These are phyloP conservation scores for Cladosporium sp. DNA, from an alignment of 2,329 filamentous ascomycete species.

Conservation along the genomic window DNA sequence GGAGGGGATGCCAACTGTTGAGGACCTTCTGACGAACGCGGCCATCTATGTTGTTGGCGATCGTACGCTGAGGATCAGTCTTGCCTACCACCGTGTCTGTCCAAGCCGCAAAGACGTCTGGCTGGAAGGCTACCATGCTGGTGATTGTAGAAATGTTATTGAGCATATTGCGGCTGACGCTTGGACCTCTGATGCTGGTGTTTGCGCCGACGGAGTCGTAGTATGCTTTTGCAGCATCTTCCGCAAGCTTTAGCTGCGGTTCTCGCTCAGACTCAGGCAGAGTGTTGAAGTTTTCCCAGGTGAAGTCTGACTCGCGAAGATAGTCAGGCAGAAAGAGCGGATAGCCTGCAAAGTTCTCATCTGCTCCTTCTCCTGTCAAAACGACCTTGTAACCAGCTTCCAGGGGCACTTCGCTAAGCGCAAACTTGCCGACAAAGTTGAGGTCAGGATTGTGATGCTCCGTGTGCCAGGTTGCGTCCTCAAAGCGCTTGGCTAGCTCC, in stretches of 20 bases:
- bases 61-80: slow-evolving; percentile 28
- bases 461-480: slow-evolving; percentile 40
- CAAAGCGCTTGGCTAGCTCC: slow-evolving; percentile 37
- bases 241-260: slow-evolving; percentile 19
- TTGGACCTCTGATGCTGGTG: slow-evolving; percentile 17
- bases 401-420: slow-evolving; percentile 42
- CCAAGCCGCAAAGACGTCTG: slow-evolving; percentile 33
- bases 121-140: slow-evolving; percentile 31
- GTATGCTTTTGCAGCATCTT: slow-evolving; percentile 21
- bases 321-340: slow-evolving; percentile 41
- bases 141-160: slow-evolving; percentile 35
- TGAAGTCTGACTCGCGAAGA: slow-evolving; percentile 44
- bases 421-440: slow-evolving; percentile 47
- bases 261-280: slow-evolving; percentile 22
- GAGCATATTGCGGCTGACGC: slow-evolving; percentile 31
- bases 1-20: slow-evolving; percentile 37
- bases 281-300: slow-evolving; percentile 19
- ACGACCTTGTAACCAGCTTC: slow-evolving; percentile 49
- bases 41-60: slow-evolving; percentile 30
- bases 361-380: slow-evolving; percentile 40
- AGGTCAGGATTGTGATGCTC: slow-evolving; percentile 46
- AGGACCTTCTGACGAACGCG: slow-evolving; percentile 26
- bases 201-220: slow-evolving; percentile 27
- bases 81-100: slow-evolving; percentile 23
- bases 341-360: slow-evolving; percentile 53